phyloP scores from a whole-genome alignment of 2,329 filamentous ascomycete species.

The Beauveria medogensis region DNA sequence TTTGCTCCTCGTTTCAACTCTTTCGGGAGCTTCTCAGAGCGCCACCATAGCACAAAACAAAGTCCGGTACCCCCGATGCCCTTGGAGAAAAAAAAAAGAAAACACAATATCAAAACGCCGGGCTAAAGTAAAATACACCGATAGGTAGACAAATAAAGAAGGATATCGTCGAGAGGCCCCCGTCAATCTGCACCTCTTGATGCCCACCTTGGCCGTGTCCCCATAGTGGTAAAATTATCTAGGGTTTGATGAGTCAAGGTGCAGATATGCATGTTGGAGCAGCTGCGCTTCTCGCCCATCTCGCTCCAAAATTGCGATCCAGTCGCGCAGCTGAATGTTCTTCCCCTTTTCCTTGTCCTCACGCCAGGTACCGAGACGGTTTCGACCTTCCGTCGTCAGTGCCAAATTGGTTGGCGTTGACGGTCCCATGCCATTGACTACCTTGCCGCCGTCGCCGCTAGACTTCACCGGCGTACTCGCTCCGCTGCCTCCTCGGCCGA shows the following conservation, averaged over 20 bases:
- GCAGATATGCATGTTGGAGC: slow-evolving; percentile 49
- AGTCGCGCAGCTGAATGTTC: slow-evolving; percentile 77
- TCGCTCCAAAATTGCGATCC: slow-evolving; percentile 69
- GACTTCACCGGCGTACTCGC: slow-evolving; percentile 41
- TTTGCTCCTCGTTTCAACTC: neutral
- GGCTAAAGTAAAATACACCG: slow-evolving; percentile 24
- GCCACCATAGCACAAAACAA: neutral
- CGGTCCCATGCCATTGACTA: slow-evolving; percentile 23
- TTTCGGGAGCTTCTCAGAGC: neutral
- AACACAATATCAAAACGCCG: slow-evolving; percentile 19
- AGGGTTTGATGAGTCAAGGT: slow-evolving; percentile 41
- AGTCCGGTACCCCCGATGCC: neutral
- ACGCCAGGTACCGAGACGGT: slow-evolving; percentile 64
- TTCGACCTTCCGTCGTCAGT: slow-evolving; percentile 50
- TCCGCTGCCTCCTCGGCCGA: slow-evolving; percentile 41
- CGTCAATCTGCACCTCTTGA: neutral
- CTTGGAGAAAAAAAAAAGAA: neutral
- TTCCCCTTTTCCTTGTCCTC: slow-evolving; percentile 71
- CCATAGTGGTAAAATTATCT: slow-evolving; percentile 23
- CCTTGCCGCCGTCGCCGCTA: slow-evolving; percentile 25
- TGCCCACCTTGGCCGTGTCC: neutral
- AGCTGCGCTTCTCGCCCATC: slow-evolving; percentile 62
- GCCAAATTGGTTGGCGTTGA: slow-evolving; percentile 26
- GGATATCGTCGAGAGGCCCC: slow-evolving; percentile 12
- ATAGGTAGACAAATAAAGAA: slow-evolving; percentile 17